These are phyloP conservation scores for Linnemannia exigua DNA, from an alignment of 192 early-diverging fungal genomes.

Conservation along the genomic window DNA sequence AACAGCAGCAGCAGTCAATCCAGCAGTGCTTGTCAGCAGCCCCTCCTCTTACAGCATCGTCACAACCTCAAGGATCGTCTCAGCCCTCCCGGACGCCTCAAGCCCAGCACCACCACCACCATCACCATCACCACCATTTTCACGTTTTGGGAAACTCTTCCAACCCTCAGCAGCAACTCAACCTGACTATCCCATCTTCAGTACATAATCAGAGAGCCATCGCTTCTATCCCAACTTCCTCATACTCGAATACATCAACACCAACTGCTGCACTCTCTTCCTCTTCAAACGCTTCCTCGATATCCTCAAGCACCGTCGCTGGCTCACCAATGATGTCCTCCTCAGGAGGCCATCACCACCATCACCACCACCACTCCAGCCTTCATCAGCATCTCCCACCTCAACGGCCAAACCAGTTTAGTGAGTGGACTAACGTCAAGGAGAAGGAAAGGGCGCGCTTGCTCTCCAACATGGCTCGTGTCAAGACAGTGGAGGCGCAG, in stretches of 20 bases:
- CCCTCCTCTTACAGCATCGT: neutral
- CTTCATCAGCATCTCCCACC: conserved; percentile 38
- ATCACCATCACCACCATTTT: conserved; percentile 34
- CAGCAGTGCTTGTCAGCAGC: neutral
- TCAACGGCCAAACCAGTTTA: conserved; percentile 29
- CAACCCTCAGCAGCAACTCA: conserved; percentile 8
- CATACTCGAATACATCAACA: neutral
- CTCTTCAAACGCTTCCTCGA: neutral
- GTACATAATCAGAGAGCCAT: neutral
- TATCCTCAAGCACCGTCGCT: neutral
- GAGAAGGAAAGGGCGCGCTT: conserved; percentile 43
- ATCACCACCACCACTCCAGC: conserved; percentile 10
- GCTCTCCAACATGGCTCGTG: conserved; percentile 38
- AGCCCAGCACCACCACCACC: conserved; percentile 20
- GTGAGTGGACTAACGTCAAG: conserved; percentile 49
- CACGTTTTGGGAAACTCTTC: conserved; percentile 5
- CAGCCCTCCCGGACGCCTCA: neutral
- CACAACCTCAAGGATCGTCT: neutral
- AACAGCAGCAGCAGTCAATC: conserved; percentile 28
- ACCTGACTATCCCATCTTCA: neutral
- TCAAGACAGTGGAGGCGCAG: conserved; percentile 51
- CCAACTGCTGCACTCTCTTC: neutral
- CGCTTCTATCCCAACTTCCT: conserved; percentile 2
- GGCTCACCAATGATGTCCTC: conserved; percentile 3
- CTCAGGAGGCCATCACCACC: conserved; percentile 4